Conservation (phyloP, 345 rosid species). For the Salix udensis region DNA sequence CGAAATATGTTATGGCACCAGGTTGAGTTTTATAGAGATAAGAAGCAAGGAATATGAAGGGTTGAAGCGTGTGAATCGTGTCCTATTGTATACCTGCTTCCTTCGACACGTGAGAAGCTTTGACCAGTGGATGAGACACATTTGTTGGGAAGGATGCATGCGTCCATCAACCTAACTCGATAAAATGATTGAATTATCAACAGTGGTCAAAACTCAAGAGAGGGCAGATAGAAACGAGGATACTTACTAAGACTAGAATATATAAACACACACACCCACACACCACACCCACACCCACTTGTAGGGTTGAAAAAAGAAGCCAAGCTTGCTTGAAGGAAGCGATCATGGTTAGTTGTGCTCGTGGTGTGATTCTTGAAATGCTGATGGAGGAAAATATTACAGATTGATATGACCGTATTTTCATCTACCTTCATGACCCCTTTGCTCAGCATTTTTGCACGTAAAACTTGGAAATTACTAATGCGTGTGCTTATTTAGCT, state of each 20-base stretch:
- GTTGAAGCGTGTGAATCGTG: constrained; percentile 1
- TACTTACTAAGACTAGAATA: neutral
- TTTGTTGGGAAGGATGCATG: constrained; percentile 8
- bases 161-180: constrained; percentile 17
- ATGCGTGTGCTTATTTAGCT: too few relatives aligned
- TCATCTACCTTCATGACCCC: neutral
- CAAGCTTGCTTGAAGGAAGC: neutral
- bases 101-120: constrained; percentile 28
- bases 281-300: too few relatives aligned
- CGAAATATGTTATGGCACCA: neutral
- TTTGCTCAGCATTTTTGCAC: neutral
- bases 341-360: constrained; percentile 34
- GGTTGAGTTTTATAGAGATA: constrained; percentile 21
- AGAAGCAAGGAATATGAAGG: neutral
- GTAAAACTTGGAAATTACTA: neutral
- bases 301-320: neutral
- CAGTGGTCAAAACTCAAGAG: neutral
- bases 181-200: neutral
- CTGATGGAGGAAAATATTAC: constrained; percentile 5
- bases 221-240: neutral
- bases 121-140: constrained; percentile 36
- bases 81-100: neutral
- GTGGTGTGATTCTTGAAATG: constrained; percentile 29
- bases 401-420: constrained; percentile 1
- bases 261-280: too few relatives aligned